Evolutionary conservation across 2,329 filamentous ascomycete species (phyloP), one percentile per base, ranked within the genome.

Genomic region (Davidsoniella australis): DNA sequence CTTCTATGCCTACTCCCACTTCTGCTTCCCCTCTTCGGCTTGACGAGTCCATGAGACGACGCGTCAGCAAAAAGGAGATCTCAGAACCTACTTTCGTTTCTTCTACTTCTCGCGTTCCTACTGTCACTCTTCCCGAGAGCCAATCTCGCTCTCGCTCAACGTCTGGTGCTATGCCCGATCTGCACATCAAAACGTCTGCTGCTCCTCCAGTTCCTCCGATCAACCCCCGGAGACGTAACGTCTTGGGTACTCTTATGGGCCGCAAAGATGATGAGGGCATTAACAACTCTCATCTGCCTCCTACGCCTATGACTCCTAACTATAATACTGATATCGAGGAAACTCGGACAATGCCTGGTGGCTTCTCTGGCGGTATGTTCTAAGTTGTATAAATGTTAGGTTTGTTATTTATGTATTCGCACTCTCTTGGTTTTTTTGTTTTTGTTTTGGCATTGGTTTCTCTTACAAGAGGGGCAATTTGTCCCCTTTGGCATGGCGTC

Each of bases 181-280:
- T 65, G 55, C 51, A 63, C 12, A 58, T 63, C 12, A 46, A 49
- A 24, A 58, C 57, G 5, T 66, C 64, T 5, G 64, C 64, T 43
- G 65, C 63, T 2, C 73, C 74, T 2, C 74, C 74, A 2, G 52
- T 78, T 36, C 75, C 75, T 2, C 73, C 74, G 1, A 73, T 78
- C 58, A 78, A 78, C 57, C 75, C 75, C 24, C 67, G 72, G 45
- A 68, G 75, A 8, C 68, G 71, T 48, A 68, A 66, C 8, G 59
- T 65, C 1, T 58, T 66, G n/a, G 62, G 63, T 16, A 61, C 62
- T 16, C 59, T 58, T 0, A 45, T 45, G 36, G 45, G 50, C 1
- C 42, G 43, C n/a, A 50, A 50, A 20, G 46, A 52, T 3, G 50
- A 52, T 10, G 50, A 52, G 18, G 40, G 20, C 3, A 41, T 52